phyloP scores from a whole-genome alignment of 208 protist species.

The Strigomonas culicis region DNA sequence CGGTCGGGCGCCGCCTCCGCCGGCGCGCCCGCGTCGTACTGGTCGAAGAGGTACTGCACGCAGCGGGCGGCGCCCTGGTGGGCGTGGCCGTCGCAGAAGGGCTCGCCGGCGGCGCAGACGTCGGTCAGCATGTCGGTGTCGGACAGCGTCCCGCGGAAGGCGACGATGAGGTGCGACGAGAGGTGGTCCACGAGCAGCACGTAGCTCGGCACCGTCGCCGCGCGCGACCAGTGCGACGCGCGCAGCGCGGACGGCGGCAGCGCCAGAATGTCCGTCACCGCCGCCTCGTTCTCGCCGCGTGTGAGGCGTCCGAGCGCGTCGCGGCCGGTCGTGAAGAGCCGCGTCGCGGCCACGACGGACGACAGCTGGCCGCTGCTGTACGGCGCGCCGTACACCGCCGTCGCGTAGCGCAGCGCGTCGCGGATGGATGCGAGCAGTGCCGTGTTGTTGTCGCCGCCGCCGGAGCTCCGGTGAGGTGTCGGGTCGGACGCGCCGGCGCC shows the following conservation, averaged over 20 bases:
- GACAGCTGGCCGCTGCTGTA: conserved; percentile 46
- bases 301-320: background rate
- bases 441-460: background rate
- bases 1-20: conserved; percentile 12
- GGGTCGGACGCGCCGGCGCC: background rate
- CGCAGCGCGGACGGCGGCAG: conserved; percentile 37
- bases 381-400: conserved; percentile 53
- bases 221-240: conserved; percentile 39
- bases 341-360: conserved; percentile 22
- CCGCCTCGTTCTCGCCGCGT: conserved; percentile 26
- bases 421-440: conserved; percentile 29
- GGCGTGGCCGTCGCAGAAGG: conserved; percentile 48
- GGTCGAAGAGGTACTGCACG: conserved; percentile 43
- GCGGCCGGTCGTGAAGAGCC: conserved; percentile 34
- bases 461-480: background rate
- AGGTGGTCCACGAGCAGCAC: conserved; percentile 41
- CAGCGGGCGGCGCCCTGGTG: conserved; percentile 44
- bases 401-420: conserved; percentile 51
- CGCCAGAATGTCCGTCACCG: conserved; percentile 41
- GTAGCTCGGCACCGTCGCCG: conserved; percentile 50
- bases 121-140: conserved; percentile 61
- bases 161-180: conserved; percentile 41
- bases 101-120: conserved; percentile 35
- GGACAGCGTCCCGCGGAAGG: conserved; percentile 60
- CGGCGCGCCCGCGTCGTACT: conserved; percentile 6